A percentile compares a stretch with the other conserved stretches of the same genome.
Evolutionary conservation across 495 filamentous ascomycete genomes (phyloP).

Genomic region (Neurospora tetrasperma): DNA sequence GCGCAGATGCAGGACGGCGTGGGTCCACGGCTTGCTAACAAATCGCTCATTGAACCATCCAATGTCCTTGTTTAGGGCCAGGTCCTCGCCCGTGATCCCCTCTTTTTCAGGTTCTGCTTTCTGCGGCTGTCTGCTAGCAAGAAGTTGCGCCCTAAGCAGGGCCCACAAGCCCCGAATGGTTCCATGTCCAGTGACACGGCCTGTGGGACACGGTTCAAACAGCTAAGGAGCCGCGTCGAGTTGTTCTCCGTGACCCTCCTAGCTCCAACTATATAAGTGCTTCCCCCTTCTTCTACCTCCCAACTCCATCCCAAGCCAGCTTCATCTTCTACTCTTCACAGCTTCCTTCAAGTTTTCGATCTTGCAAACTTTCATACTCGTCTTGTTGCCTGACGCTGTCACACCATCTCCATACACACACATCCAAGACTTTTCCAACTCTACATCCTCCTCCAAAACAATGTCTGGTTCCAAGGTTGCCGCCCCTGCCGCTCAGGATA

Average conservation of each 20-base stretch:
- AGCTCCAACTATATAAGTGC: background rate
- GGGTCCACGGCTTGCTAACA: background rate
- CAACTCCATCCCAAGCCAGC: background rate
- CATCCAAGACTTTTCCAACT: background rate
- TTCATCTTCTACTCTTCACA: background rate
- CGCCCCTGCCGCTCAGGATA: constrained; percentile 8
- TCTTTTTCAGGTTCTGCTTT: background rate
- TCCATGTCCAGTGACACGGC: background rate
- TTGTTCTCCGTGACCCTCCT: background rate
- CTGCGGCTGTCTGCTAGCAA: background rate
- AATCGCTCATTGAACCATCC: background rate
- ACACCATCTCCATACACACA: background rate
- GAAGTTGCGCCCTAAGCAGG: background rate
- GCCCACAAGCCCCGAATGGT: background rate
- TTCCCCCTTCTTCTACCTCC: background rate
- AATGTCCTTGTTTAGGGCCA: background rate
- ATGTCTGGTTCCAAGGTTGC: background rate
- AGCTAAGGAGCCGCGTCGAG: background rate
- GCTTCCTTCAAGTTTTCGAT: background rate
- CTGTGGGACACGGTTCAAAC: background rate
- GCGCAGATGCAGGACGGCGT: background rate
- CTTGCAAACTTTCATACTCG: background rate
- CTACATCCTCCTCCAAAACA: constrained; percentile 1
- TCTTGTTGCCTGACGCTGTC: background rate
- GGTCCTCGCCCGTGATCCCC: background rate